Conservation (phyloP, 129 eudicot species). For the Flaveria robusta region DNA sequence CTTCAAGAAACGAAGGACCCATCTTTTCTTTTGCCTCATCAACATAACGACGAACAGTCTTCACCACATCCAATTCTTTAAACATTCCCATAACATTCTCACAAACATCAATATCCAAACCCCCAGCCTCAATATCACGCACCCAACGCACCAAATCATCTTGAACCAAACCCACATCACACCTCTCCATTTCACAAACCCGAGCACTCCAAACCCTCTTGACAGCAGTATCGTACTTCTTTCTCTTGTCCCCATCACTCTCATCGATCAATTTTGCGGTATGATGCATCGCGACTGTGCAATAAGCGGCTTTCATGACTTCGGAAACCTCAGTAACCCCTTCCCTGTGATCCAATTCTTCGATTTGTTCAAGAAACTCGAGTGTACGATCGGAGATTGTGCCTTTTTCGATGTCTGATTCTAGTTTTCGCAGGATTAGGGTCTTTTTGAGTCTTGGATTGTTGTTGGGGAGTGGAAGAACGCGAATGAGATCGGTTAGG, state of each 20-base stretch:
- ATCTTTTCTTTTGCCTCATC: constrained; percentile 46
- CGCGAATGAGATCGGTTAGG: constrained; percentile 33
- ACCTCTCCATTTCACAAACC: constrained; percentile 47
- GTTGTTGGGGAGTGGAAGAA: constrained; percentile 50
- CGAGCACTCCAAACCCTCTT: constrained; percentile 64
- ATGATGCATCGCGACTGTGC: constrained; percentile 57
- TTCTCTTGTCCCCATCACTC: constrained; percentile 17
- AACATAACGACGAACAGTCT: constrained; percentile 47
- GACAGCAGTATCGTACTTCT: constrained; percentile 38
- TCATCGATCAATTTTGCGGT: constrained; percentile 41
- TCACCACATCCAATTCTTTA: constrained; percentile 39
- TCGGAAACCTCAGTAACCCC: constrained; percentile 33
- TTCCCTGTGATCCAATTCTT: constrained; percentile 40
- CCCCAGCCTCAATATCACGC: constrained; percentile 53
- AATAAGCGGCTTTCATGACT: constrained; percentile 60
- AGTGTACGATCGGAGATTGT: constrained; percentile 43
- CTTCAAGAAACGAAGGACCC: constrained; percentile 76
- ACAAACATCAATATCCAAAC: constrained; percentile 44
- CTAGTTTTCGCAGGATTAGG: constrained; percentile 50
- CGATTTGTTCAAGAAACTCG: constrained; percentile 50
- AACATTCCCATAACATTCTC: constrained; percentile 39
- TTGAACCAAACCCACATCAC: constrained; percentile 41
- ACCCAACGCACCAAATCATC: constrained; percentile 52
- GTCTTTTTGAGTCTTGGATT: constrained; percentile 38
- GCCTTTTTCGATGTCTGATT: constrained; percentile 31